Base-by-base conservation (phyloP, 306 rosid species). In the Quillaja saponaria region DNA sequence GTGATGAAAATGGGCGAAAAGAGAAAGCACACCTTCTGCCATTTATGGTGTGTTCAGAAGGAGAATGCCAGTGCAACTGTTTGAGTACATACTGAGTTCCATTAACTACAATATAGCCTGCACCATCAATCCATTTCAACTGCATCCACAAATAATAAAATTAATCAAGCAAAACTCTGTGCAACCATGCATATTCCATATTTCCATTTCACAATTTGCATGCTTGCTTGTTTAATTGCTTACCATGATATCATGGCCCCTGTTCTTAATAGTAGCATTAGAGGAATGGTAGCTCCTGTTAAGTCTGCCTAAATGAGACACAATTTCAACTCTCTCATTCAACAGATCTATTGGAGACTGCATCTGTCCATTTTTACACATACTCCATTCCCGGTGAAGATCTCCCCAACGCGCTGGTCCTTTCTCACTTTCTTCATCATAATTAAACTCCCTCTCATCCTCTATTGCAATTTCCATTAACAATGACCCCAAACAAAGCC, bases 51-150 rank as follows among this genome's bases (percentile, higher is more conserved):
- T 90, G 95, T 65, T 90, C 94, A 7, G 95, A 87, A 39, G 90
- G 87, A 40, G 87, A 63, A 64, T 90, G 97, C 97, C 97, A 90
- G 69, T 90, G 97, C 33, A 44, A 58, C 16, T 90, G 94, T 34
- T n/a, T 35, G 15, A 90, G 84, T 6, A 8, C 17, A 64, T 85
- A 90, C 7, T 19, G 48, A 38, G 77, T 87, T 50, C 69, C 81
- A 21, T 90, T 85, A 1, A 85, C 59, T 55, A 54, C 58, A 7
- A 90, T 58, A 52, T 50, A 55, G 58, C 97, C 84, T 14, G 84
- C 78, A 11, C 55, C 75, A 1, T 8, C 55, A 5, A 9, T 53
- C 78, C 83, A 85, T 39, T 50, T 61, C 68, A 87, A 13, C 97
- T 90, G 56, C 80, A 71, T 18, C 56, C 46, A 46, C 40, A 63